Percentiles rank a stretch among this genome's conserved stretches.
These are phyloP conservation scores for Mortierella sp. DNA, from an alignment of 371 early-diverging fungal species.

Conservation along the genomic window DNA sequence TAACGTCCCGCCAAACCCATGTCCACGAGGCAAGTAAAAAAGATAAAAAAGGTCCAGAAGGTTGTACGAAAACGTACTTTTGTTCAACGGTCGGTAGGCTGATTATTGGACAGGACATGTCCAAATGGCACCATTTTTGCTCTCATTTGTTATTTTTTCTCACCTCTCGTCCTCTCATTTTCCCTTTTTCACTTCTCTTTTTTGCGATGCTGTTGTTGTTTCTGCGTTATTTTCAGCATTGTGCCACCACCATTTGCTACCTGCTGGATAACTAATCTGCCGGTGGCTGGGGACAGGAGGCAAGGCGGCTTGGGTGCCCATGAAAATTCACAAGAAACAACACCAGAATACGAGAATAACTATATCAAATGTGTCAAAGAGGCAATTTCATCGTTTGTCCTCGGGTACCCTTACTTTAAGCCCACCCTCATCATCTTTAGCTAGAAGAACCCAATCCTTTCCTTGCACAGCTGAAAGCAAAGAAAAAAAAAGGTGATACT, in stretches of 20 bases:
- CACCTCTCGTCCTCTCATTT: background rate
- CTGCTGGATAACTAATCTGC: background rate
- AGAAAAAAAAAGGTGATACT: no score
- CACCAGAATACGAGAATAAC: background rate
- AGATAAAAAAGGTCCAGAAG: background rate
- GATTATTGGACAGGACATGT: background rate
- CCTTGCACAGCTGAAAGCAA: background rate
- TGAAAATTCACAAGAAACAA: background rate
- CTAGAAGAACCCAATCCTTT: background rate
- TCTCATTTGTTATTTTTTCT: conserved; percentile 13
- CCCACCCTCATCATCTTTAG: no score
- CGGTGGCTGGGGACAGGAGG: background rate
- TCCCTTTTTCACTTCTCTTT: background rate
- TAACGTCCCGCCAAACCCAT: conserved; percentile 3
- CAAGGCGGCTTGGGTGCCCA: background rate
- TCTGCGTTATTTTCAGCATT: background rate
- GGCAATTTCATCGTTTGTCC: background rate
- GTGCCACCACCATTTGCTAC: background rate
- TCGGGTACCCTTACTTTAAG: background rate
- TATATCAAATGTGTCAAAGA: background rate
- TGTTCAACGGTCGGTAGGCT: background rate
- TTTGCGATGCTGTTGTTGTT: conserved; percentile 11
- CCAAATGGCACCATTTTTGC: conserved; percentile 34
- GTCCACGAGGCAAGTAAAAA: background rate
- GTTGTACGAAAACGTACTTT: background rate